Conservation (phyloP, 495 filamentous ascomycete genomes). For the Pseudotulostoma volvatum region DNA sequence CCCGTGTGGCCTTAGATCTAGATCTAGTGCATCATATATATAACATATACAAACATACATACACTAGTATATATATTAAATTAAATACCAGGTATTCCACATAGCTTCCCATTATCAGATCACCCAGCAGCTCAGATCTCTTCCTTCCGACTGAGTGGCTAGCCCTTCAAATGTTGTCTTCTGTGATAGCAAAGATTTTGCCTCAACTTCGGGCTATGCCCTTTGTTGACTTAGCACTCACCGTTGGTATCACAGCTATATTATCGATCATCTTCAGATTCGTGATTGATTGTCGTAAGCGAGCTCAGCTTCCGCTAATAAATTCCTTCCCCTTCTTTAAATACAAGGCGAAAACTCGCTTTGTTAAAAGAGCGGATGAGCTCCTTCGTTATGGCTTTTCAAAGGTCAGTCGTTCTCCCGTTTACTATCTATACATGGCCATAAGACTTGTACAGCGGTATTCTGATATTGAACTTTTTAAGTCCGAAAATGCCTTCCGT, state of each 20-base stretch:
- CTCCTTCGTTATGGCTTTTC: background rate
- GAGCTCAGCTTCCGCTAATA: background rate
- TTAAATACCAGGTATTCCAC: too few species aligned
- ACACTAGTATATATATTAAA: too few species aligned
- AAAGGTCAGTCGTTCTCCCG: background rate
- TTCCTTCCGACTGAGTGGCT: too few species aligned
- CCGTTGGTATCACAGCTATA: background rate
- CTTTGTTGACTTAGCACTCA: background rate
- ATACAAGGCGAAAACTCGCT: background rate
- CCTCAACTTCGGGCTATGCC: too few species aligned
- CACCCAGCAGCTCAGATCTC: too few species aligned
- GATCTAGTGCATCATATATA: too few species aligned
- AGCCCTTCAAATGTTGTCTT: too few species aligned
- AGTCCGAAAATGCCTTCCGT: background rate
- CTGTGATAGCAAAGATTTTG: too few species aligned
- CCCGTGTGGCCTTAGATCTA: too few species aligned
- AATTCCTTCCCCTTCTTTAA: background rate
- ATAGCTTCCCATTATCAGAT: too few species aligned
- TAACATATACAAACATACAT: too few species aligned
- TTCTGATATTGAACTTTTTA: background rate
- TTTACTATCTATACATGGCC: background rate
- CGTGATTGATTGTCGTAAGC: conserved; percentile 3
- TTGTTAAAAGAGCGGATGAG: background rate
- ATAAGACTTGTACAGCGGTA: background rate
- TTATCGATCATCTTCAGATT: background rate